A percentile compares a stretch with the other conserved stretches of the same genome.
These are phyloP conservation scores for Neurospora sp. DNA, from an alignment of 495 filamentous ascomycete species.

Conservation along the genomic window DNA sequence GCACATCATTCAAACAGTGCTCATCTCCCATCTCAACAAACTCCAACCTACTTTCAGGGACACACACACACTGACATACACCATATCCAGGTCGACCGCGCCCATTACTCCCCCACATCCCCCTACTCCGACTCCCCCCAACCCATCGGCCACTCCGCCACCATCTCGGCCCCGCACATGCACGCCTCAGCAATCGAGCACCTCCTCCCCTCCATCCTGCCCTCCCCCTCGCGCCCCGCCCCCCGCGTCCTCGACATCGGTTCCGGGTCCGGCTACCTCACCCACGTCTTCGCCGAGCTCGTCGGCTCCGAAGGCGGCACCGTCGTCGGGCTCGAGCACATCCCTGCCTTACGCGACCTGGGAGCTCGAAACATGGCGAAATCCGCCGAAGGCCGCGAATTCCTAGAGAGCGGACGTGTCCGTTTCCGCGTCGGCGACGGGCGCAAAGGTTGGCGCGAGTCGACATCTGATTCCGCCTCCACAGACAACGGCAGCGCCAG, in stretches of 20 bases:
- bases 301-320: slow-evolving; percentile 46
- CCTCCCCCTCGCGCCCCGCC: slow-evolving; percentile 31
- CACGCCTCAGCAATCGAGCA: slow-evolving; percentile 71
- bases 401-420: slow-evolving; percentile 53
- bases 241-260: slow-evolving; percentile 74
- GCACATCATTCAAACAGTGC: no score
- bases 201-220: slow-evolving; percentile 49
- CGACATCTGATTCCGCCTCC: no score
- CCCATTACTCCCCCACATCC: slow-evolving; percentile 56
- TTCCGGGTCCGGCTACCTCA: slow-evolving; percentile 83
- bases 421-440: slow-evolving; percentile 77
- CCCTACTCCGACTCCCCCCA: slow-evolving; percentile 91
- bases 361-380: slow-evolving; percentile 66
- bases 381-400: slow-evolving; percentile 48
- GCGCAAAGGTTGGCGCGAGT: slow-evolving; percentile 52
- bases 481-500: no score
- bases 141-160: slow-evolving; percentile 74
- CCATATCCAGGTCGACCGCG: slow-evolving; percentile 61
- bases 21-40: no score
- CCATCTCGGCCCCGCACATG: slow-evolving; percentile 97
- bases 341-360: slow-evolving; percentile 63
- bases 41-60: no score
- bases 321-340: slow-evolving; percentile 86
- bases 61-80: no score
- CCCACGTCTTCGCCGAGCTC: slow-evolving; percentile 77